Percentiles rank a stretch among this genome's conserved stretches.
phyloP scores from a whole-genome alignment of 1,139 yeast species.

The Saccharomycopsis hybrid region DNA sequence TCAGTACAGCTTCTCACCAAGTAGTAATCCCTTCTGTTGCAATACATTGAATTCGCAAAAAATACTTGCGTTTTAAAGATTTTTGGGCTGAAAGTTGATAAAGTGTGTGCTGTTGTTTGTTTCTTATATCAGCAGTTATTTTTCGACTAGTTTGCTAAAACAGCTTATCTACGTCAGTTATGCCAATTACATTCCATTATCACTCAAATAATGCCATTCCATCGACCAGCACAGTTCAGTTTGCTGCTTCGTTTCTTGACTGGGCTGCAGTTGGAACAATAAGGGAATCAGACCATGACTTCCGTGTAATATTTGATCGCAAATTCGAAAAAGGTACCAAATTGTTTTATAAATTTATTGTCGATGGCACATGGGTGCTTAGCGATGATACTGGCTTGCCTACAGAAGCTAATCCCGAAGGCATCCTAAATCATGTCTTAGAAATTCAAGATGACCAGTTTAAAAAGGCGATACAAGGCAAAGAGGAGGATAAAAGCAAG shows the following conservation, averaged over 20 bases:
- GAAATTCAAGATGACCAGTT: not conserved
- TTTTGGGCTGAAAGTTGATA: too few species aligned
- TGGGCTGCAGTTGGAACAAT: conserved; percentile 2
- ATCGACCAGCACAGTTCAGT: conserved; percentile 26
- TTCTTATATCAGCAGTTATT: too few species aligned
- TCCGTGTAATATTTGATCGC: not conserved
- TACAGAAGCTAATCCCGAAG: conserved; percentile 6
- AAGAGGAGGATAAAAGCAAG: not conserved
- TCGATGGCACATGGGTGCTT: conserved; percentile 11
- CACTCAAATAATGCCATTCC: not conserved
- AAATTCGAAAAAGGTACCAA: not conserved
- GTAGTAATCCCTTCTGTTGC: too few species aligned
- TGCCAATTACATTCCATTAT: not conserved
- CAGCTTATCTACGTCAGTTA: too few species aligned
- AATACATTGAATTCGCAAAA: too few species aligned
- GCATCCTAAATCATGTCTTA: conserved; percentile 11
- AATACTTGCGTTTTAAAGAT: too few species aligned
- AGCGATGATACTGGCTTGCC: conserved; percentile 8
- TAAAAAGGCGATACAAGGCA: not conserved
- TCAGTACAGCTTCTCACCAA: too few species aligned
- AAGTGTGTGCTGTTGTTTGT: too few species aligned
- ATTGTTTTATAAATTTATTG: conserved; percentile 9
- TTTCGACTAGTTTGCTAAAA: too few species aligned
- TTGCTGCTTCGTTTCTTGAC: conserved; percentile 3
- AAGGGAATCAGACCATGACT: not conserved